Conservation (phyloP, 345 rosid species). For the Pistacia integerrima region DNA sequence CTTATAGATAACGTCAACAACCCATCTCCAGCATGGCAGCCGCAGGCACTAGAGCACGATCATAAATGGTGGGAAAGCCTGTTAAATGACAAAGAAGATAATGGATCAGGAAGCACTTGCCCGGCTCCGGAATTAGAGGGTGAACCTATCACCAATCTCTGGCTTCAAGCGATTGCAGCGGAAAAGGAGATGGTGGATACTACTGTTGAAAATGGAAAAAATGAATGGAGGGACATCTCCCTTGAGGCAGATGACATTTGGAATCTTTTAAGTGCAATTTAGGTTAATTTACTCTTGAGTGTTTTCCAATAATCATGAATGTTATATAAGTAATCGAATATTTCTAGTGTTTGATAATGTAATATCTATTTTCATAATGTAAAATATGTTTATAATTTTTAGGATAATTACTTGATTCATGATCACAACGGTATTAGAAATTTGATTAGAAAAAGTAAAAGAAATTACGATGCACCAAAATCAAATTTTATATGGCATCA, state of each 20-base stretch:
- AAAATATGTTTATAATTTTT: too few species aligned
- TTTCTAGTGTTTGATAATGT: too few species aligned
- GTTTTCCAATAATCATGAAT: neutral
- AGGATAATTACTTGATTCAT: too few species aligned
- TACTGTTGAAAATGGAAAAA: neutral
- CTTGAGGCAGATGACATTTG: neutral
- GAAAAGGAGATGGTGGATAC: neutral
- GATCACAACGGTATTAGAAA: too few species aligned
- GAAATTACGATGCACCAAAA: too few species aligned
- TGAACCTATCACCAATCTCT: neutral
- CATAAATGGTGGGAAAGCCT: neutral
- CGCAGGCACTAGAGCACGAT: neutral
- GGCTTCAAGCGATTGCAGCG: constrained; percentile 2
- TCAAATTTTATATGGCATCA: too few species aligned
- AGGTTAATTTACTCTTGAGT: neutral
- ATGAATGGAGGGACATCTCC: neutral
- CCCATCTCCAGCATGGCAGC: neutral
- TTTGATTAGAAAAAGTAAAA: too few species aligned
- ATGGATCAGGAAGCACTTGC: neutral
- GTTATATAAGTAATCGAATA: too few species aligned
- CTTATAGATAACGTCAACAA: neutral
- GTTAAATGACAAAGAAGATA: neutral
- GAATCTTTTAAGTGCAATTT: neutral
- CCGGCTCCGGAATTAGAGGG: neutral
- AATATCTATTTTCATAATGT: too few species aligned